phyloP scores from a whole-genome alignment of 148 eudicot genomes.

The Silene conica region DNA sequence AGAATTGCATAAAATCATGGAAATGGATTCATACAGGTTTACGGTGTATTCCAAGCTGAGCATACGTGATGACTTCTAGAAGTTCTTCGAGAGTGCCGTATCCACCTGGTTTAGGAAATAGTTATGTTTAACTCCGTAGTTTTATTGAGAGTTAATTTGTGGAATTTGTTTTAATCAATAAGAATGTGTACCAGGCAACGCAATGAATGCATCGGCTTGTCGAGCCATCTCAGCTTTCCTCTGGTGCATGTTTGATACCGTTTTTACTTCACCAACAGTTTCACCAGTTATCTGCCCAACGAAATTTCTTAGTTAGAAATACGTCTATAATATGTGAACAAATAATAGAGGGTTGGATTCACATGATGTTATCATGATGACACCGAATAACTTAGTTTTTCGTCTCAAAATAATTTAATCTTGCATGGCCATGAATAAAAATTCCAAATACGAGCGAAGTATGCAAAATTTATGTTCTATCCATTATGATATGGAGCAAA shows the following conservation, averaged over 20 bases:
- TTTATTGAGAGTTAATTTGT: neutral
- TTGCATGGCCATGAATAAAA: neutral
- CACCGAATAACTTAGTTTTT: neutral
- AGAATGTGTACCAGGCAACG: constrained; percentile 66
- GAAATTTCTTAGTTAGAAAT: constrained; percentile 7
- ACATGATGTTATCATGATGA: neutral
- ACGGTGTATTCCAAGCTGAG: constrained; percentile 85
- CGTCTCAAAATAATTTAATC: neutral
- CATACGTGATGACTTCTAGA: constrained; percentile 88
- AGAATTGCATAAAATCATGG: neutral
- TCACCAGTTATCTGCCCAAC: constrained; percentile 68
- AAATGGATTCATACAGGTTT: constrained; percentile 62
- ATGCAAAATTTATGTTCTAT: neutral
- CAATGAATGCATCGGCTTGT: constrained; percentile 94
- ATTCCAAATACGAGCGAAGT: neutral
- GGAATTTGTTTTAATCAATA: neutral
- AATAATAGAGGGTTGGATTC: neutral
- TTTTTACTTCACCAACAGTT: constrained; percentile 73
- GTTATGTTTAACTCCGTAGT: neutral
- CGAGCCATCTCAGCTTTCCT: constrained; percentile 98
- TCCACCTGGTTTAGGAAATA: constrained; percentile 47
- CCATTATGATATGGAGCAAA: neutral
- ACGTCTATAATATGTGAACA: neutral
- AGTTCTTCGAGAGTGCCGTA: constrained; percentile 91
- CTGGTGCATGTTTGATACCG: constrained; percentile 92